phyloP scores from a whole-genome alignment of 2,329 filamentous ascomycete genomes.

The Claviceps humidiphila region DNA sequence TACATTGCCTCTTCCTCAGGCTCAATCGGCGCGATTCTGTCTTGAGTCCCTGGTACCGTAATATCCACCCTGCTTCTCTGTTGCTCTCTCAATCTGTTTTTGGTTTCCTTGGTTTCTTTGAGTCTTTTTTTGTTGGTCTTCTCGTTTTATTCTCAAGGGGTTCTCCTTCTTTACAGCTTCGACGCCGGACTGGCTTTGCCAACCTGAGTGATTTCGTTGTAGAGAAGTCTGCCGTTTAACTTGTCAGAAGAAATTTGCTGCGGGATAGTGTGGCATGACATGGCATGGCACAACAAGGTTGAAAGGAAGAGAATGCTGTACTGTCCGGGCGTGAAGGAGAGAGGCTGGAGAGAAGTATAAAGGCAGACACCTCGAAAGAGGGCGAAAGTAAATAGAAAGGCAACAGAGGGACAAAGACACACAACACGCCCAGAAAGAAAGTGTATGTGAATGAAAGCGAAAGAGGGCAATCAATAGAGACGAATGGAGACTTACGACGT shows the following conservation, averaged over 20 bases:
- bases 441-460: background rate
- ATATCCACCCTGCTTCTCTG: too few relatives aligned
- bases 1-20: too few relatives aligned
- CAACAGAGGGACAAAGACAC: too few relatives aligned
- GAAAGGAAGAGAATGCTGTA: background rate
- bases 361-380: background rate
- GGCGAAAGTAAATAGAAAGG: too few relatives aligned
- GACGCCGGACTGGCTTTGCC: slow-evolving; percentile 47
- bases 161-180: slow-evolving; percentile 39
- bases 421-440: background rate
- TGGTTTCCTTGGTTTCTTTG: background rate
- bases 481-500: slow-evolving; percentile 47
- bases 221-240: slow-evolving; percentile 48
- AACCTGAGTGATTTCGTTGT: slow-evolving; percentile 74
- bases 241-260: background rate
- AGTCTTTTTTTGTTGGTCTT: background rate
- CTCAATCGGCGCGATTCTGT: too few relatives aligned
- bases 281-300: background rate
- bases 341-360: too few relatives aligned
- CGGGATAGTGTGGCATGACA: too few relatives aligned
- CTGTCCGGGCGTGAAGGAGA: too few relatives aligned
- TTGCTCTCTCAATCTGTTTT: too few relatives aligned
- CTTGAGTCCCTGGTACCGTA: too few relatives aligned
- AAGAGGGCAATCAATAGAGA: background rate
- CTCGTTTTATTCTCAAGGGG: background rate